Conservation (phyloP, 306 rosid species). For the Neltuma alba region DNA sequence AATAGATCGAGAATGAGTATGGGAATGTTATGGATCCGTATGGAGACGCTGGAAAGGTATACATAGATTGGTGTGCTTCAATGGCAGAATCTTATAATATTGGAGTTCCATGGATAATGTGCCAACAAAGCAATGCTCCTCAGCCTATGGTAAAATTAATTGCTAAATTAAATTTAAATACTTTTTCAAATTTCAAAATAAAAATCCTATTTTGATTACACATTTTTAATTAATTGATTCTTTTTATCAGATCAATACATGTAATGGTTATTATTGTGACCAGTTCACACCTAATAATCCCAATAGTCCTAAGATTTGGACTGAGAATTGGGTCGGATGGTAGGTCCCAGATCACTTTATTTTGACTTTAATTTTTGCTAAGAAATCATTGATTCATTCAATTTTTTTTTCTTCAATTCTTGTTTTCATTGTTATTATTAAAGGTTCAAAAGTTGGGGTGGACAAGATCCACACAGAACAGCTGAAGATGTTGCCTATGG, state of each 20-base stretch:
- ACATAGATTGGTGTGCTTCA: conserved; percentile 56
- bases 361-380: not conserved
- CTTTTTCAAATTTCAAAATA: not conserved
- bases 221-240: not conserved
- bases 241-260: conserved; percentile 52
- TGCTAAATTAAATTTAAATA: not conserved
- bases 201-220: not conserved
- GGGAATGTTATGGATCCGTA: conserved; percentile 53
- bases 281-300: conserved; percentile 51
- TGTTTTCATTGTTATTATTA: not conserved
- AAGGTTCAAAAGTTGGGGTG: conserved; percentile 72
- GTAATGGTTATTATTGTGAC: conserved; percentile 67
- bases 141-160: conserved; percentile 47
- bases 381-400: not conserved
- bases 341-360: conserved; percentile 1
- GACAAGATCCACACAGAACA: conserved; percentile 57
- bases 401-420: not conserved
- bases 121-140: conserved; percentile 57
- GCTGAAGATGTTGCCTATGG: conserved; percentile 63
- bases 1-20: conserved; percentile 60
- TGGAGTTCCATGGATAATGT: conserved; percentile 77
- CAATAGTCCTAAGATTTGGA: conserved; percentile 67
- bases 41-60: conserved; percentile 61
- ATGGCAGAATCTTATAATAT: conserved; percentile 51
- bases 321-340: conserved; percentile 73